A percentile compares a stretch with the other conserved stretches of the same genome.
phyloP scores from a whole-genome alignment of 345 rosid species.

The Linum usitatissimum region DNA sequence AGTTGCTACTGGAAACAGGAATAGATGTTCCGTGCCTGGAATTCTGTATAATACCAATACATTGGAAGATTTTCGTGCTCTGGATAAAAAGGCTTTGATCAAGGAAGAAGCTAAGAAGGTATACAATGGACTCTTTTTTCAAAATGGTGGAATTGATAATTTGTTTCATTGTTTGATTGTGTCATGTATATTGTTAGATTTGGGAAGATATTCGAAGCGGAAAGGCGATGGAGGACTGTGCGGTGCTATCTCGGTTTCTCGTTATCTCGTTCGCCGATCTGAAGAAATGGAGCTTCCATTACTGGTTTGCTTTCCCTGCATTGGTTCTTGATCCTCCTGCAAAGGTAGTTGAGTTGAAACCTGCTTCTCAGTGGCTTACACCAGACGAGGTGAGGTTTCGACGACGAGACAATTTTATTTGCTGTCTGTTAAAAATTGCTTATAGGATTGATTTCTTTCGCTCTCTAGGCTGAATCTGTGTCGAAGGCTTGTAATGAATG shows the following conservation, averaged over 20 bases:
- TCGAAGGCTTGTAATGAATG: conserved; percentile 73
- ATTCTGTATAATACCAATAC: conserved; percentile 73
- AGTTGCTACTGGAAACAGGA: conserved; percentile 46
- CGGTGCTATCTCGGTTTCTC: conserved; percentile 59
- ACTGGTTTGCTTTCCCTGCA: conserved; percentile 89
- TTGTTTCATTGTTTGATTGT: background rate
- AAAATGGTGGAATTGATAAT: background rate
- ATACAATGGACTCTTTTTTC: conserved; percentile 10
- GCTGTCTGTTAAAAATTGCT: too few species aligned
- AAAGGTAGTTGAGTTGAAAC: conserved; percentile 47
- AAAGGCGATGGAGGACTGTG: conserved; percentile 60
- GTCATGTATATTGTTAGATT: conserved; percentile 38
- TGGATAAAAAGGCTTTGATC: conserved; percentile 54
- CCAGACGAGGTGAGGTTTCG: conserved; percentile 41
- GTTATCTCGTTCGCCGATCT: conserved; percentile 81
- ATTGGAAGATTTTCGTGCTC: conserved; percentile 48
- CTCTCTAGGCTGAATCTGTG: conserved; percentile 55
- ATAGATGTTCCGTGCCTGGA: conserved; percentile 73
- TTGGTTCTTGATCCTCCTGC: conserved; percentile 82
- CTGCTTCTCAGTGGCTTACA: conserved; percentile 68
- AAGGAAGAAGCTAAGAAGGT: conserved; percentile 66
- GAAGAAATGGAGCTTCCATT: conserved; percentile 80
- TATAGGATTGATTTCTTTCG: background rate
- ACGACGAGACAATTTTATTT: background rate
- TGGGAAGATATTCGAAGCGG: conserved; percentile 85